Conservation (phyloP, 148 eudicot species). For the Rhododendron henanense region DNA sequence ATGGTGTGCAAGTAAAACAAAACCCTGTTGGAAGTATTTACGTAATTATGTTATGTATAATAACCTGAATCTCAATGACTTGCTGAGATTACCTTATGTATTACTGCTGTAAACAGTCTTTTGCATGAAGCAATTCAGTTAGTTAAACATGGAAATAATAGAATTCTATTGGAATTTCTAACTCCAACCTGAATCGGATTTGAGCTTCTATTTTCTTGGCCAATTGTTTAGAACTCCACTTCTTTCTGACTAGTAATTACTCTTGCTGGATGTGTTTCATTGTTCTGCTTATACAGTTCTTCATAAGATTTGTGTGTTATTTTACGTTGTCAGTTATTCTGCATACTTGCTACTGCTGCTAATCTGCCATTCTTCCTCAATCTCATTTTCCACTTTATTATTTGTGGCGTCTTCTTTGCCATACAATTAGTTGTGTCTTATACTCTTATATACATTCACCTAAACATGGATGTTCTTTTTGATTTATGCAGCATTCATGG, state of each 20-base stretch:
- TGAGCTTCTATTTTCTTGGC: neutral
- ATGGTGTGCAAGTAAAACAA: neutral
- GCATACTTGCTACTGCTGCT: neutral
- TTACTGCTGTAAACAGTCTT: neutral
- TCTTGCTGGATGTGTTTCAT: neutral
- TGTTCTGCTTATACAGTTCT: neutral
- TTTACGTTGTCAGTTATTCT: neutral
- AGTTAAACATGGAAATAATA: neutral
- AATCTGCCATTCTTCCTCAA: neutral
- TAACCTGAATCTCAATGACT: neutral
- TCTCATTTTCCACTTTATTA: neutral
- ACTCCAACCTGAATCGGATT: neutral
- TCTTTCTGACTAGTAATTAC: neutral
- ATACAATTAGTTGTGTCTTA: neutral
- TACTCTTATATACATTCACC: neutral
- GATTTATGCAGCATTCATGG: conserved; percentile 26
- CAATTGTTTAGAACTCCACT: neutral
- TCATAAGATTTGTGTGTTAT: neutral
- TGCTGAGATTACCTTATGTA: neutral
- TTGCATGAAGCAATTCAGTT: neutral
- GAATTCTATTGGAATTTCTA: too few species aligned
- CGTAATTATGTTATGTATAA: too few species aligned
- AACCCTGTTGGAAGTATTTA: neutral
- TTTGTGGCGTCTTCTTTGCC: neutral
- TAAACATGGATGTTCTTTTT: neutral